Conservation (phyloP, 768 basidiomycete genomes). For the Gloeopeniophorella convolvens region DNA sequence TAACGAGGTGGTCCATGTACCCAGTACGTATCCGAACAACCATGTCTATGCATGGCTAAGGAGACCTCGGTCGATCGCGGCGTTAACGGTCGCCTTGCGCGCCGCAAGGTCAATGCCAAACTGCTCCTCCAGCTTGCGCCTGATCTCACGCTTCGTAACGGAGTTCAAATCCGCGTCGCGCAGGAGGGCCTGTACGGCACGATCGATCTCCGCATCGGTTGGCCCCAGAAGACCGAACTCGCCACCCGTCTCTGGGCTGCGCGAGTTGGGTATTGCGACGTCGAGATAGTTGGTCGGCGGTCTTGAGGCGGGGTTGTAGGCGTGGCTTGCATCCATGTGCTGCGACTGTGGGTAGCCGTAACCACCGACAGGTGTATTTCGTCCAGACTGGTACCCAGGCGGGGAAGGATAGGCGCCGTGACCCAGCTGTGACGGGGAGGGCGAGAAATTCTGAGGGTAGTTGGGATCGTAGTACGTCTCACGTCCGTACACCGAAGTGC, state of each 20-base stretch:
- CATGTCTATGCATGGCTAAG: conserved; percentile 30
- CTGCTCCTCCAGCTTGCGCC: conserved; percentile 72
- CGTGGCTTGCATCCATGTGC: conserved; percentile 27
- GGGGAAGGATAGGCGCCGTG: conserved; percentile 42
- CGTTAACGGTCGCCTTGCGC: conserved; percentile 69
- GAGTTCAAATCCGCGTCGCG: conserved; percentile 78
- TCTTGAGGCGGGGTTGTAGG: conserved; percentile 62
- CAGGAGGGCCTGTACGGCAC: conserved; percentile 66
- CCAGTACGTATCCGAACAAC: no score
- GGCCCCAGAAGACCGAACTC: conserved; percentile 45
- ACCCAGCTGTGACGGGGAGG: conserved; percentile 70
- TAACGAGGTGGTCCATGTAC: neutral
- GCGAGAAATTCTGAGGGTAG: conserved; percentile 35
- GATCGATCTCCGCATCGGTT: conserved; percentile 66
- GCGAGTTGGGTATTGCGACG: conserved; percentile 49
- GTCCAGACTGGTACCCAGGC: conserved; percentile 70
- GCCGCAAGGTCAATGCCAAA: conserved; percentile 73
- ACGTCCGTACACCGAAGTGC: conserved; percentile 78
- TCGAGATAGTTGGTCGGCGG: conserved; percentile 76
- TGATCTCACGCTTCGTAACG: conserved; percentile 88
- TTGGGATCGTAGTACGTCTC: conserved; percentile 80
- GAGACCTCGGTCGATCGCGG: conserved; percentile 66
- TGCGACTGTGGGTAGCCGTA: conserved; percentile 6
- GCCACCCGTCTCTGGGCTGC: conserved; percentile 43
- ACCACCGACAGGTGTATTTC: conserved; percentile 55